Conservation (phyloP, 1,139 yeast genomes). For the Blastobotrys serpentis region DNA sequence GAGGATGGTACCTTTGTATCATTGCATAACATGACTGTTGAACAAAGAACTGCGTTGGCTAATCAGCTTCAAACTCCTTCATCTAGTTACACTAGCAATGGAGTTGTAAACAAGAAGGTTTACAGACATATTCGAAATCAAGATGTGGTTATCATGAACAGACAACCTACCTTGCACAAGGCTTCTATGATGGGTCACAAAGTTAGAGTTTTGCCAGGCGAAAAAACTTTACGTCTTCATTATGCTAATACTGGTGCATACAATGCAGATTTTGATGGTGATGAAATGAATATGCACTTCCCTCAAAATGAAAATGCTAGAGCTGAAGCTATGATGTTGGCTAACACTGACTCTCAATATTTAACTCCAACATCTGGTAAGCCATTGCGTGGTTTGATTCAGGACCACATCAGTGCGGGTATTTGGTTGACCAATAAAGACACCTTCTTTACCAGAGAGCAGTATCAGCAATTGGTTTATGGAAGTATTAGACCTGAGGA, state of each 20-base stretch:
- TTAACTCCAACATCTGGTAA: slow-evolving; percentile 97
- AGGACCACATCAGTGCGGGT: slow-evolving; percentile 98
- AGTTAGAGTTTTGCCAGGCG: slow-evolving; percentile 95
- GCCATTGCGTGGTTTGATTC: slow-evolving; percentile 97
- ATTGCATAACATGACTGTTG: slow-evolving; percentile 82
- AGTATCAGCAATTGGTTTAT: slow-evolving; percentile 89
- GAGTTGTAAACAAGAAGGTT: slow-evolving; percentile 83
- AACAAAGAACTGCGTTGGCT: slow-evolving; percentile 95
- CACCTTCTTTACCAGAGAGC: slow-evolving; percentile 83
- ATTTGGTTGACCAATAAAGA: slow-evolving; percentile 96
- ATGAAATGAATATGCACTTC: slow-evolving; percentile 99
- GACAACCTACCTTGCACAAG: slow-evolving; percentile 98
- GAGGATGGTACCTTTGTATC: slow-evolving; percentile 92
- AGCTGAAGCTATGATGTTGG: slow-evolving; percentile 92
- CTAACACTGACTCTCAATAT: slow-evolving; percentile 96
- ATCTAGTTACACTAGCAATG: slow-evolving; percentile 43
- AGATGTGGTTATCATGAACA: slow-evolving; percentile 96
- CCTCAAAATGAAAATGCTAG: slow-evolving; percentile 98
- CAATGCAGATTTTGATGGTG: slow-evolving; percentile 99
- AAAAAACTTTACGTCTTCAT: slow-evolving; percentile 92
- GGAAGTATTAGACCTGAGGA: slow-evolving; percentile 97
- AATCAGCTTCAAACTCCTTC: slow-evolving; percentile 91
- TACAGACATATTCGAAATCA: slow-evolving; percentile 90
- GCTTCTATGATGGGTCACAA: slow-evolving; percentile 99
- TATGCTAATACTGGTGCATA: slow-evolving; percentile 99